Percentiles rank a stretch among this genome's conserved stretches.
Evolutionary conservation across 345 rosid genomes (phyloP).

Genomic region (Camelina neglecta): DNA sequence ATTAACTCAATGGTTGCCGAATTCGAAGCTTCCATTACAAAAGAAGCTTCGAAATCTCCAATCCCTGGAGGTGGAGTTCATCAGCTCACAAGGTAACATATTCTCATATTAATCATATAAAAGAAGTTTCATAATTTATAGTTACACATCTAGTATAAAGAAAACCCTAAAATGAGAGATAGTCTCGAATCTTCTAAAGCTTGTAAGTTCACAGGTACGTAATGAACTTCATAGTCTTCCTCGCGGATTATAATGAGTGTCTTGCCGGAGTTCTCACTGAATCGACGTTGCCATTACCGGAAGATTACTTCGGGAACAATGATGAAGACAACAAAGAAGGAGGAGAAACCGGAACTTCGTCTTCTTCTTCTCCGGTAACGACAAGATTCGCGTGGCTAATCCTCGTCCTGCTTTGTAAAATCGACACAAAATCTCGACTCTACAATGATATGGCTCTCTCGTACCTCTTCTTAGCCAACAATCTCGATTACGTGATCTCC

Average conservation of each 20-base stretch:
- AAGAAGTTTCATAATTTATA: no score
- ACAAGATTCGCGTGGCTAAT: slow-evolving; percentile 66
- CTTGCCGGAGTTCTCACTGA: slow-evolving; percentile 56
- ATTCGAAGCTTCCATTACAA: slow-evolving; percentile 57
- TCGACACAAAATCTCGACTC: slow-evolving; percentile 64
- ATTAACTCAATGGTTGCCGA: slow-evolving; percentile 50
- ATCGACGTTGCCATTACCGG: slow-evolving; percentile 55
- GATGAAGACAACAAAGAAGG: slow-evolving; percentile 1
- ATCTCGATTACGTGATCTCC: slow-evolving; percentile 70
- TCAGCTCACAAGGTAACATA: slow-evolving; percentile 47
- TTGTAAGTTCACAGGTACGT: slow-evolving; percentile 32
- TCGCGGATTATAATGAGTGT: slow-evolving; percentile 61
- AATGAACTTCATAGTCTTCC: slow-evolving; percentile 64
- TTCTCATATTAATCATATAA: no score
- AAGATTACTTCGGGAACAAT: slow-evolving; percentile 44
- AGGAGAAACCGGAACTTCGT: neutral
- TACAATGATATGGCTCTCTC: slow-evolving; percentile 70
- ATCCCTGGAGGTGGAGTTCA: slow-evolving; percentile 65
- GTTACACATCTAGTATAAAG: neutral
- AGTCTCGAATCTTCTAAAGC: neutral
- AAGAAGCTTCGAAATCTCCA: slow-evolving; percentile 55
- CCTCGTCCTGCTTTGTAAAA: slow-evolving; percentile 71
- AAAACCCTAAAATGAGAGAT: neutral
- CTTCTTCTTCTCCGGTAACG: slow-evolving; percentile 46
- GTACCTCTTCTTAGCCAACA: slow-evolving; percentile 77